Conservation (phyloP, 176 grass and related monocot species). For the Typha latifolia region DNA sequence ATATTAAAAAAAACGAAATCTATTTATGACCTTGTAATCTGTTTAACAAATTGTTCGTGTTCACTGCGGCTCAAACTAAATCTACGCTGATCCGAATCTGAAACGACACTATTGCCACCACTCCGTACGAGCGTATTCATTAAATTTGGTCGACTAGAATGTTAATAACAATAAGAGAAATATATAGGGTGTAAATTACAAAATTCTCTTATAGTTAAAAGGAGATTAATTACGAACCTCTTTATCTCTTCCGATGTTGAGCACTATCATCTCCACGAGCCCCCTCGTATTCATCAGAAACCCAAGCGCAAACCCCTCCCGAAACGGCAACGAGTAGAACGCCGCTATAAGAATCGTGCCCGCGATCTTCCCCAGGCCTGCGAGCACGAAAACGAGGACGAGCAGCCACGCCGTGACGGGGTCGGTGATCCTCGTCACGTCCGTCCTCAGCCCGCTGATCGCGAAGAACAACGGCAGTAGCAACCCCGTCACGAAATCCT, state of each 20-base stretch:
- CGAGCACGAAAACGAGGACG: neutral
- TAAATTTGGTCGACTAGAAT: too few species aligned
- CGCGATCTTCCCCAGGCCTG: neutral
- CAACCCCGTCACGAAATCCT: constrained; percentile 2
- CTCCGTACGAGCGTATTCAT: too few species aligned
- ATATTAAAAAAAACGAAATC: too few species aligned
- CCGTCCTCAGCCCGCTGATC: neutral
- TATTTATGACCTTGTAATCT: too few species aligned
- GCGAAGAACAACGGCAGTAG: constrained; percentile 13
- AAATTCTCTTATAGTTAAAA: too few species aligned
- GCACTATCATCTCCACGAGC: constrained; percentile 17
- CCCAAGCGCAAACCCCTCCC: neutral
- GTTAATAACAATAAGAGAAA: too few species aligned
- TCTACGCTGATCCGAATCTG: too few species aligned
- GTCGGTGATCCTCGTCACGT: neutral
- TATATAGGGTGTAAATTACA: too few species aligned
- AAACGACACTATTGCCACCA: too few species aligned
- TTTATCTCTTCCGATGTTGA: constrained; percentile 13
- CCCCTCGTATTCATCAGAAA: constrained; percentile 10
- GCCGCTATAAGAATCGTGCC: neutral
- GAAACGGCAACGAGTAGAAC: neutral
- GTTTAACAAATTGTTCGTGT: too few species aligned
- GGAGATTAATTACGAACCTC: too few species aligned
- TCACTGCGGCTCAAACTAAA: too few species aligned
- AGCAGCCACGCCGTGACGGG: neutral